A percentile compares a stretch with the other conserved stretches of the same genome.
phyloP scores from a whole-genome alignment of 108 stramenopile species.

The Skeletonema potamos region DNA sequence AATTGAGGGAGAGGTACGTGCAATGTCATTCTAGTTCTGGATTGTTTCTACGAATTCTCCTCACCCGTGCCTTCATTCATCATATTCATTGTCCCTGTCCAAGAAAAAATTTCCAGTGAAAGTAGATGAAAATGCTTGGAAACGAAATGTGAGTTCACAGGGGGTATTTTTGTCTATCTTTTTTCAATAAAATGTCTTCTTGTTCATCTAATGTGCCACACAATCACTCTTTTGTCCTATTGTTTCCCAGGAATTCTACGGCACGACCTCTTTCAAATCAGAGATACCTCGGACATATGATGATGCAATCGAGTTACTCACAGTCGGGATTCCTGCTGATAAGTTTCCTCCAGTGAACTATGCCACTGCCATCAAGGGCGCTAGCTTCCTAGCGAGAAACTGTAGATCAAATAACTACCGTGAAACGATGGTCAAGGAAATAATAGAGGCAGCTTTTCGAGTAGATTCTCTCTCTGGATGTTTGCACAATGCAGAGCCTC shows the following conservation, averaged over 20 bases:
- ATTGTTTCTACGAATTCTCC: no score
- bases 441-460: constrained; percentile 38
- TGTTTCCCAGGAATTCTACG: constrained; percentile 40
- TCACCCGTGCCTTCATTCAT: no score
- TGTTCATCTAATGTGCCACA: not conserved
- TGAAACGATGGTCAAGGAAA: constrained; percentile 49
- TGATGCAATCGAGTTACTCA: constrained; percentile 14
- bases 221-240: not conserved
- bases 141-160: constrained; percentile 13
- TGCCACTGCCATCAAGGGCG: constrained; percentile 58
- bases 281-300: constrained; percentile 71
- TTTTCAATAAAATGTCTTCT: not conserved
- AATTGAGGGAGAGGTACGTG: constrained; percentile 16
- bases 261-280: constrained; percentile 70
- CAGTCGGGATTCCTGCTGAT: constrained; percentile 48
- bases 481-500: constrained; percentile 61
- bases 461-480: constrained; percentile 64
- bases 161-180: not conserved
- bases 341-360: constrained; percentile 50
- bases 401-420: constrained; percentile 58
- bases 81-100: no score
- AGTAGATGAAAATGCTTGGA: constrained; percentile 14
- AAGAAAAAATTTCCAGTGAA: not conserved
- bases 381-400: constrained; percentile 68
- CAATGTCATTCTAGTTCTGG: not conserved